These are phyloP conservation scores for Podospora conica DNA, from an alignment of 495 filamentous ascomycete genomes.

Conservation along the genomic window DNA sequence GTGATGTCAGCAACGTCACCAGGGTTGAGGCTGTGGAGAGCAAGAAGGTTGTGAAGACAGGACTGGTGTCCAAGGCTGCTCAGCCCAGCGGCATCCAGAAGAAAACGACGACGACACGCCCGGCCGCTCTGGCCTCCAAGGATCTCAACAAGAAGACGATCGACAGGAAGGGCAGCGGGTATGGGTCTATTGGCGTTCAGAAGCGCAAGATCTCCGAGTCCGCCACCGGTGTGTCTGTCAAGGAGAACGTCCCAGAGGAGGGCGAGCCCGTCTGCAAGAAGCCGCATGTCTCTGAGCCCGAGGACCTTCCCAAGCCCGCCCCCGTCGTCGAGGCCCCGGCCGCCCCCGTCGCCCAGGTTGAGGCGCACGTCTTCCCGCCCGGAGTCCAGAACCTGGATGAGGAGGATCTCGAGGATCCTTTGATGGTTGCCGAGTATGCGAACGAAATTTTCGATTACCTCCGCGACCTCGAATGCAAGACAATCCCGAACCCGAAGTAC, in stretches of 20 bases:
- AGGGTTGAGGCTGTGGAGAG: slow-evolving; percentile 64
- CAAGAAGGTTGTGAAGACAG: slow-evolving; percentile 66
- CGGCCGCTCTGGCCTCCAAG: slow-evolving; percentile 58
- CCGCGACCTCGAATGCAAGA: slow-evolving; percentile 73
- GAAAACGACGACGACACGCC: slow-evolving; percentile 52
- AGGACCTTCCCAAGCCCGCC: slow-evolving; percentile 34
- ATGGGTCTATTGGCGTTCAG: slow-evolving; percentile 57
- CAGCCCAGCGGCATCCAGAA: slow-evolving; percentile 75
- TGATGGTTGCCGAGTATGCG: slow-evolving; percentile 98
- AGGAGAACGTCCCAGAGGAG: slow-evolving; percentile 53
- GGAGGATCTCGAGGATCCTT: slow-evolving; percentile 84
- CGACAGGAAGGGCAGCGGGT: slow-evolving; percentile 67
- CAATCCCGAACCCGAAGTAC: slow-evolving; percentile 85
- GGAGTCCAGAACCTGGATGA: slow-evolving; percentile 65
- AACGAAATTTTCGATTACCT: slow-evolving; percentile 97
- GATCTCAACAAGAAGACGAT: slow-evolving; percentile 58
- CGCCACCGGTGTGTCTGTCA: slow-evolving; percentile 45
- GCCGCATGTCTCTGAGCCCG: slow-evolving; percentile 32
- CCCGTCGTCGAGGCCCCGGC: slow-evolving; percentile 10
- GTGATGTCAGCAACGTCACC: slow-evolving; percentile 91
- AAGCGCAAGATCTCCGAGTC: slow-evolving; percentile 53
- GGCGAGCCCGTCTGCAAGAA: slow-evolving; percentile 51
- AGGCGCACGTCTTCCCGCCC: slow-evolving; percentile 38
- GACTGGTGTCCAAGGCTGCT: slow-evolving; percentile 70
- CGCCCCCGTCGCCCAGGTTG: neutral